Evolutionary conservation across 306 rosid genomes (phyloP).

Genomic region (Gynostemma pentaphyllum): DNA sequence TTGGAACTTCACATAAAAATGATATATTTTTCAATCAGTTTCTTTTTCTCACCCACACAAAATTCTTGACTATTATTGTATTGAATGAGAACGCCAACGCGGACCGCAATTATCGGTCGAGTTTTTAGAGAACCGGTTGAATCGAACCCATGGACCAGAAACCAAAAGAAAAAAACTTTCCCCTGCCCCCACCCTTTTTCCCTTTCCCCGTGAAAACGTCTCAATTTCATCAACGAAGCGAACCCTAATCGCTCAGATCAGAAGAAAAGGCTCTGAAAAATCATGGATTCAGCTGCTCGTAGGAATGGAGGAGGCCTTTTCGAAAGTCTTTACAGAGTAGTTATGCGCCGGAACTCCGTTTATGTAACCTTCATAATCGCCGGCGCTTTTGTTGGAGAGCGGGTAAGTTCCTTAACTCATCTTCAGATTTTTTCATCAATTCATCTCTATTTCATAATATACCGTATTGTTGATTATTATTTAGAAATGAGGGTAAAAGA

Average conservation of each 20-base stretch:
- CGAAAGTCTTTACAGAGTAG: slow-evolving; percentile 70
- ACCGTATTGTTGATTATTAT: too few relatives aligned
- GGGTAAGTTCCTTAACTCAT: slow-evolving; percentile 33
- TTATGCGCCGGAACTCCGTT: slow-evolving; percentile 96
- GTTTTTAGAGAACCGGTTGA: not conserved
- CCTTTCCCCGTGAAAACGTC: too few relatives aligned
- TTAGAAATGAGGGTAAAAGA: not conserved
- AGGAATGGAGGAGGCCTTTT: slow-evolving; percentile 61
- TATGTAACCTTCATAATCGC: slow-evolving; percentile 87
- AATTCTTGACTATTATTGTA: too few relatives aligned
- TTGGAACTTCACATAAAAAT: too few relatives aligned
- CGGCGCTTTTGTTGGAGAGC: slow-evolving; percentile 90
- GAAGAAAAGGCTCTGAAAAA: not conserved
- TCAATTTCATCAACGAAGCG: not conserved
- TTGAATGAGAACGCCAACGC: too few relatives aligned
- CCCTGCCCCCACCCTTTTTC: too few relatives aligned
- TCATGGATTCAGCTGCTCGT: slow-evolving; percentile 55
- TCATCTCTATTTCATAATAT: too few relatives aligned
- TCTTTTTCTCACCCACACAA: too few relatives aligned
- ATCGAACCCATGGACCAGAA: not conserved
- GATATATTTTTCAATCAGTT: too few relatives aligned
- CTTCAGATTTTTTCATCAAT: not conserved
- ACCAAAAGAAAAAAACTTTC: not conserved
- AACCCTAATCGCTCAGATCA: slow-evolving; percentile 19
- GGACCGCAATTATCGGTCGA: not conserved